A percentile compares a stretch with the other conserved stretches of the same genome.
phyloP scores from a whole-genome alignment of 2,329 filamentous ascomycete species.

The Xylaria digitata region DNA sequence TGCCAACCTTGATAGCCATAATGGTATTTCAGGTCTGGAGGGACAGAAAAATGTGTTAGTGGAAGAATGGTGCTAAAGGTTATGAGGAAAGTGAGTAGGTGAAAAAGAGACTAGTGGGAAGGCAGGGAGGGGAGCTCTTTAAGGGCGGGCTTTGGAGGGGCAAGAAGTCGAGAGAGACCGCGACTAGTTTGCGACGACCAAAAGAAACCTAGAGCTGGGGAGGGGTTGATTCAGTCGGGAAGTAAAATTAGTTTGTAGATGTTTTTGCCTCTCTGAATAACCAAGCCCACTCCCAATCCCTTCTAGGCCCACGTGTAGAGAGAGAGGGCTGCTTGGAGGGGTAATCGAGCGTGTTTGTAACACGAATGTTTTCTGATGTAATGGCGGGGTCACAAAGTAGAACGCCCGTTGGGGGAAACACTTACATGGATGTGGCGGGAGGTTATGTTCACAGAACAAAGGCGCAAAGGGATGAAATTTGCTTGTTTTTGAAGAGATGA shows the following conservation, averaged over 20 bases:
- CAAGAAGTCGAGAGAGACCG: constrained; percentile 11
- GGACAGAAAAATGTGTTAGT: constrained; percentile 31
- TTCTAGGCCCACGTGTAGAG: constrained; percentile 13
- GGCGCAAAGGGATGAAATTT: constrained; percentile 4
- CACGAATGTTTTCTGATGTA: constrained; percentile 33
- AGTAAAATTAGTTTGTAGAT: constrained; percentile 11
- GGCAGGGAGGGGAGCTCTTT: constrained; percentile 3
- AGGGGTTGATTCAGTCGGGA: constrained; percentile 18
- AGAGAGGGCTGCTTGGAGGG: constrained; percentile 26
- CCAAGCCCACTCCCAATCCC: neutral
- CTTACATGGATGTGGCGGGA: constrained; percentile 36
- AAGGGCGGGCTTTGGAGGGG: constrained; percentile 16
- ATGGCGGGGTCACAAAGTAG: constrained; percentile 37
- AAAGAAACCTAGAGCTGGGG: constrained; percentile 11
- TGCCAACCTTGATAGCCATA: constrained; percentile 82
- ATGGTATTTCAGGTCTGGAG: constrained; percentile 41
- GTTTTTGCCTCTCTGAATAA: constrained; percentile 4
- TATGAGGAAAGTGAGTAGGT: neutral
- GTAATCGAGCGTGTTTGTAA: constrained; percentile 25
- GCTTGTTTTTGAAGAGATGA: constrained; percentile 22
- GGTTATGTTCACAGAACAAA: constrained; percentile 11
- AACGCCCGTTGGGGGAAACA: constrained; percentile 31
- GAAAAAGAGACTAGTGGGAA: neutral
- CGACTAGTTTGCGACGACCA: constrained; percentile 12
- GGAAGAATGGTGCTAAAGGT: neutral